These are phyloP conservation scores for Plasmodium blacklocki DNA, from an alignment of 169 alveolate species.

Conservation along the genomic window DNA sequence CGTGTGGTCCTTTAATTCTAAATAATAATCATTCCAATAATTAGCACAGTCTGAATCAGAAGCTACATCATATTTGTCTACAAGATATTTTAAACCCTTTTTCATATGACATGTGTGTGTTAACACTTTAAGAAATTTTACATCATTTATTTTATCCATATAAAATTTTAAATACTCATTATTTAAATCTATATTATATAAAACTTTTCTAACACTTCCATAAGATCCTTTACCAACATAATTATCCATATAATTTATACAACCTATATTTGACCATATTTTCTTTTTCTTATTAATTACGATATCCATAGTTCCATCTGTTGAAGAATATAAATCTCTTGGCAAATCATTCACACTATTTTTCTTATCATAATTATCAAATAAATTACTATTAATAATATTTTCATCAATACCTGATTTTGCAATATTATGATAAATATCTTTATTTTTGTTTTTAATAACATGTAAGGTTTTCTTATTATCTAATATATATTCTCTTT, in stretches of 20 bases:
- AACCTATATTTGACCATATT: slow-evolving; percentile 55
- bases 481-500: slow-evolving; percentile 13
- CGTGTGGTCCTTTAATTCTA: too few relatives aligned
- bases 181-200: slow-evolving; percentile 51
- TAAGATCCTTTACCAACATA: slow-evolving; percentile 69
- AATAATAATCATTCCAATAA: too few relatives aligned
- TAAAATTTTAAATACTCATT: slow-evolving; percentile 52
- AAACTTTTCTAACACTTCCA: slow-evolving; percentile 64
- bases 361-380: slow-evolving; percentile 22
- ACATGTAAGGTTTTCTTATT: not conserved
- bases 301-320: slow-evolving; percentile 36
- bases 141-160: slow-evolving; percentile 50
- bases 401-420: slow-evolving; percentile 52
- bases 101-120: not conserved
- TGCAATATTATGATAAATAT: slow-evolving; percentile 16
- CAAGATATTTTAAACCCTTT: not conserved
- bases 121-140: slow-evolving; percentile 25
- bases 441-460: not conserved
- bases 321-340: slow-evolving; percentile 33
- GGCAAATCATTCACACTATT: slow-evolving; percentile 20
- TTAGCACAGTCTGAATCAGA: not conserved
- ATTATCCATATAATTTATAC: slow-evolving; percentile 47
- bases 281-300: slow-evolving; percentile 27
- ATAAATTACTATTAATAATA: slow-evolving; percentile 20
- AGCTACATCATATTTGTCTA: not conserved